Base-by-base conservation (phyloP, 2,329 filamentous ascomycete genomes). In the Colletotrichum destructivum region DNA sequence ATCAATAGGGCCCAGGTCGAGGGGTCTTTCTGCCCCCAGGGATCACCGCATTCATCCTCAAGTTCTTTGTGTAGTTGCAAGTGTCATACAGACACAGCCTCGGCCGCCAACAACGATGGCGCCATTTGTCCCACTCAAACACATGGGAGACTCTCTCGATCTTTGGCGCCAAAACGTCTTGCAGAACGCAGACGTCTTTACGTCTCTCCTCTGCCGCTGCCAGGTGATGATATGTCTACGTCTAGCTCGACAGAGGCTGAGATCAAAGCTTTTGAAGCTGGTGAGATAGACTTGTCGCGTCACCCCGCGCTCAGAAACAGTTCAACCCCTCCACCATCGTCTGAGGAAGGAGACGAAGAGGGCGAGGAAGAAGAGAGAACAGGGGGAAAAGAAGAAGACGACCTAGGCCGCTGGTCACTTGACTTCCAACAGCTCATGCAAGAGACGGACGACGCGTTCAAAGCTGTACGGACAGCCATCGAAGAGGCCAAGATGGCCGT, bases 381-480 rank as follows among this genome's bases (percentile, higher is more conserved):
- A n/a, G 62, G 64, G 21, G 52, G 49, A 15, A 56, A 66, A 40
- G 54, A 57, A 26, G 59, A 66, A n/a, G 59, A 68, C 21, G 40
- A 35, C 18, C 23, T 52, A 72, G 74, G 74, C 46, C 70, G 70
- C 49, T 76, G 81, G 74, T 81, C 80, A 15, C 79, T 83, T 49
- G 82, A 82, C 68, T 79, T 86, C 3, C 81, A 85, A 63, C 80
- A 84, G 72, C 81, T 89, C 72, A 85, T 87, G 57, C 79, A 81
- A 72, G 83, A 88, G 75, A 84, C 86, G 4, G 86, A 89, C 71
- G 81, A 85, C 68, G 85, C 87, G 38, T 88, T 88, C 77, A 82
- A 83, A 76, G 81, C 83, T 15, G 82, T 86, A 31, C 84, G 82
- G 3, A 79, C 77, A 62, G 82, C 82, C 21, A 77, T 88, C 49